Conservation (phyloP, 352 stramenopile species). For the Globisporangium yorkense region DNA sequence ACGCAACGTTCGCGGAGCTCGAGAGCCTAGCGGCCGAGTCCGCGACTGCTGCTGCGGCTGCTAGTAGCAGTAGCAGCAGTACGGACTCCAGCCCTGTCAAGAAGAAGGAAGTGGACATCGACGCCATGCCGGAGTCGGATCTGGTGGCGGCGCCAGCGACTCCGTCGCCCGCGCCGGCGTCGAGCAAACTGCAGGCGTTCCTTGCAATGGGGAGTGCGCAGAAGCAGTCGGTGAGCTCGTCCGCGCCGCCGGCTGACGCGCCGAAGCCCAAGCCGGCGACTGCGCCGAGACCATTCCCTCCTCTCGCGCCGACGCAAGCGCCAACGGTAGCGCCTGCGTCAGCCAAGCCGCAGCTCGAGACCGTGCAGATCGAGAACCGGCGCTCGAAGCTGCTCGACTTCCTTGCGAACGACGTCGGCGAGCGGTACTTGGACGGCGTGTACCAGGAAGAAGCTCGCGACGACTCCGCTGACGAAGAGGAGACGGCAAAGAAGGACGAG, state of each 20-base stretch:
- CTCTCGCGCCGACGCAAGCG: background rate
- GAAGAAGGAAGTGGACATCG: background rate
- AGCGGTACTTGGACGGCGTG: constrained; percentile 63
- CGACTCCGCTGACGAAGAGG: constrained; percentile 13
- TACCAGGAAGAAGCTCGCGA: constrained; percentile 57
- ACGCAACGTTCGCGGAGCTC: constrained; percentile 22
- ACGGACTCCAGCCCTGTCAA: background rate
- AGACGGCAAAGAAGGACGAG: background rate
- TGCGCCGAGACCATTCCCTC: background rate
- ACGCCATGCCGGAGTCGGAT: background rate
- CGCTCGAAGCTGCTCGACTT: constrained; percentile 73
- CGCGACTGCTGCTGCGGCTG: background rate
- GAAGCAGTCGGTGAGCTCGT: background rate
- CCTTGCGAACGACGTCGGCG: constrained; percentile 60
- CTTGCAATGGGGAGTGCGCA: background rate
- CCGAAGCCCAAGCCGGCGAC: background rate
- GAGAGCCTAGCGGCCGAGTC: constrained; percentile 4
- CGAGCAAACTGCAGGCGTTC: constrained; percentile 3
- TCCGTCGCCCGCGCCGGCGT: background rate
- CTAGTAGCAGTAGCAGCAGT: background rate
- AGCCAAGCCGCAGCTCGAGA: background rate
- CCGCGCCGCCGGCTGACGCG: background rate
- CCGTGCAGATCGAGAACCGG: constrained; percentile 22
- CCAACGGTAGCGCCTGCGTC: background rate
- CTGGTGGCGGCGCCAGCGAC: background rate